Percentiles rank a stretch among this genome's conserved stretches.
phyloP scores from a whole-genome alignment of 2,329 filamentous ascomycete genomes.

The Hypoxylon sp. region DNA sequence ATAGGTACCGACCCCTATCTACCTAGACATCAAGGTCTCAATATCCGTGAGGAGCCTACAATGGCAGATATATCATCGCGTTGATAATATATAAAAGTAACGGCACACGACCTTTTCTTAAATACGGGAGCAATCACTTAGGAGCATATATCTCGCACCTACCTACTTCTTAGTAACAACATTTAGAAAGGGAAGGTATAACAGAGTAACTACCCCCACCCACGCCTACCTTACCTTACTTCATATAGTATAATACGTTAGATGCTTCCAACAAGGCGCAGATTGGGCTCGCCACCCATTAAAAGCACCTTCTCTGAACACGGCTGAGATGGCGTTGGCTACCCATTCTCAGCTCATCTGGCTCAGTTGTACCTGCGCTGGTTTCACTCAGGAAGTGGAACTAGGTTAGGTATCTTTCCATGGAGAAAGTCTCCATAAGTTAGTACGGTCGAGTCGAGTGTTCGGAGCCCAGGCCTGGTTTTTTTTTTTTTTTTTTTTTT shows the following conservation, averaged over 20 bases:
- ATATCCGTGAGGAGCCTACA: neutral
- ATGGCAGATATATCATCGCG: neutral
- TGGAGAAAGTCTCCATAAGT: no score
- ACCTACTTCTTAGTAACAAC: neutral
- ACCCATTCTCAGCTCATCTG: no score
- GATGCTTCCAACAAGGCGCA: neutral
- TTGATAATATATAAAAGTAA: neutral
- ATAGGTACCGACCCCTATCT: neutral
- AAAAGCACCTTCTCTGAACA: neutral
- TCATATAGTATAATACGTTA: neutral
- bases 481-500: no score
- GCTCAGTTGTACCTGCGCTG: no score
- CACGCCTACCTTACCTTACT: neutral
- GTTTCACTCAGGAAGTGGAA: no score
- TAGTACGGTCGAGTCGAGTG: no score
- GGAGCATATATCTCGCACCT: neutral
- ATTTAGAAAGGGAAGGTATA: no score
- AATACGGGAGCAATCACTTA: neutral
- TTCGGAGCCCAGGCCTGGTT: no score
- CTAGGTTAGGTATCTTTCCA: no score
- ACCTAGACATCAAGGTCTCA: neutral
- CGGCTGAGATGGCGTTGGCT: neutral
- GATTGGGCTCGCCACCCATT: conserved; percentile 15
- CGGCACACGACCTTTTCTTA: no score
- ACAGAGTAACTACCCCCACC: neutral